Evolutionary conservation across 1,284 basidiomycete genomes (phyloP).

Genomic region (Peniophora sp.): DNA sequence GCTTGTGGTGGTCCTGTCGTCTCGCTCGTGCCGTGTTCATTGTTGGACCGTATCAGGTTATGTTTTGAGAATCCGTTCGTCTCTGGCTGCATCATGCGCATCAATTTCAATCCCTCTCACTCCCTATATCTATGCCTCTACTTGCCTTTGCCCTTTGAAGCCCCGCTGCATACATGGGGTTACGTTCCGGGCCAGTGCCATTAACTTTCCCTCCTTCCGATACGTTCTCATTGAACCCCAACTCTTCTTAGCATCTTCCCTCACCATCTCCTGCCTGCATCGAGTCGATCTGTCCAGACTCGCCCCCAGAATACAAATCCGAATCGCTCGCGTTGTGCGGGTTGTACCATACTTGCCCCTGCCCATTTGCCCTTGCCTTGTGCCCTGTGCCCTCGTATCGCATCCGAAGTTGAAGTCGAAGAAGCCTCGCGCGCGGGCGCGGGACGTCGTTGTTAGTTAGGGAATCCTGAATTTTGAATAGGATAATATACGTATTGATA

Average conservation of each 20-base stretch:
- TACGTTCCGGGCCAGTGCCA: not conserved
- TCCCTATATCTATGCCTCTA: not conserved
- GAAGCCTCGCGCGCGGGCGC: too few relatives aligned
- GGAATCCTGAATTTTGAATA: too few relatives aligned
- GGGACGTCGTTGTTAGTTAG: too few relatives aligned
- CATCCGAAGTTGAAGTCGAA: too few relatives aligned
- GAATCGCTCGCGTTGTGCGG: not conserved
- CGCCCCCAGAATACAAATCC: not conserved
- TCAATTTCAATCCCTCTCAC: not conserved
- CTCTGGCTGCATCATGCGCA: not conserved
- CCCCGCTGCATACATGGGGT: too few relatives aligned
- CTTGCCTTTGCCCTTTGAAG: not conserved
- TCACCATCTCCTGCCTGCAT: not conserved
- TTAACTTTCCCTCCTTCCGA: not conserved
- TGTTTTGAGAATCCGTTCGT: not conserved
- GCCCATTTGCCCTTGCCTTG: not conserved
- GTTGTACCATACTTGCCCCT: not conserved
- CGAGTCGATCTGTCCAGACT: not conserved
- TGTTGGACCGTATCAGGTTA: not conserved
- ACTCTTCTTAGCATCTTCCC: not conserved
- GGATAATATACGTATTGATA: too few relatives aligned
- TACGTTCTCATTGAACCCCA: not conserved
- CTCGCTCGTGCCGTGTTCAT: not conserved
- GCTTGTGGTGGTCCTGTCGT: not conserved
- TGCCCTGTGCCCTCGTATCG: too few relatives aligned